Base-by-base conservation (phyloP, 2,329 filamentous ascomycete species). In the Aspergillus carbonarius region DNA sequence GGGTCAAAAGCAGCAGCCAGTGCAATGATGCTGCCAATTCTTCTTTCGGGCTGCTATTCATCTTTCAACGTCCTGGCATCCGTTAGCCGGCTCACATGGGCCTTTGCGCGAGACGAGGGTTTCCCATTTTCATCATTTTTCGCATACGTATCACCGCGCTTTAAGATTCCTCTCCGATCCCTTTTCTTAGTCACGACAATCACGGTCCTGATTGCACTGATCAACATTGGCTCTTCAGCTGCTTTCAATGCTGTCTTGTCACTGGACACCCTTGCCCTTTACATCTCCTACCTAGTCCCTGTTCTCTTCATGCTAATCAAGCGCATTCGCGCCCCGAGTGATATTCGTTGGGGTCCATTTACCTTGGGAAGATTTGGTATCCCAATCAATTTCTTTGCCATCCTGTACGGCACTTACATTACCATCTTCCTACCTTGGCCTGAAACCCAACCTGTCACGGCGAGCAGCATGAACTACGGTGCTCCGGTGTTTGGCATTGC, bases 191-290 rank as follows among this genome's bases (percentile, higher is more conserved):
- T 68, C 20, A 59, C 67, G 4, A 53, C 54, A 15, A 63, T 70
- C 47, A 60, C 65, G 32, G 66, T 69, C 6, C 66, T 78, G 5
- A 69, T 73, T 17, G 68, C 34, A 12, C 6, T 50, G 10, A 50
- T 50, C 32, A 50, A 50, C 17, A 50, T 50, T 27, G 47, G 47
- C 12, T 81, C 76, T 17, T 69, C 74, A 9, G 74, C 76, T 18
- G 82, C 81, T 6, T 82, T 83, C 70, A 81, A 83, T 65, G 80
- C 78, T 56, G 78, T 83, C 61, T 73, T 81, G n/a, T 82, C 80
- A 2, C 72, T 85, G 10, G 77, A 76, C 12, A 74, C 81, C 44
- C 77, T 76, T 42, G 78, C 78, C 5, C 75, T 83, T 15, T 78
- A 83, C 23, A 75, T 76, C 51, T 81, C 79, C 23, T 84, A 83